Base-by-base conservation (phyloP, 116 monocot genomes). In the Iris pallida region DNA sequence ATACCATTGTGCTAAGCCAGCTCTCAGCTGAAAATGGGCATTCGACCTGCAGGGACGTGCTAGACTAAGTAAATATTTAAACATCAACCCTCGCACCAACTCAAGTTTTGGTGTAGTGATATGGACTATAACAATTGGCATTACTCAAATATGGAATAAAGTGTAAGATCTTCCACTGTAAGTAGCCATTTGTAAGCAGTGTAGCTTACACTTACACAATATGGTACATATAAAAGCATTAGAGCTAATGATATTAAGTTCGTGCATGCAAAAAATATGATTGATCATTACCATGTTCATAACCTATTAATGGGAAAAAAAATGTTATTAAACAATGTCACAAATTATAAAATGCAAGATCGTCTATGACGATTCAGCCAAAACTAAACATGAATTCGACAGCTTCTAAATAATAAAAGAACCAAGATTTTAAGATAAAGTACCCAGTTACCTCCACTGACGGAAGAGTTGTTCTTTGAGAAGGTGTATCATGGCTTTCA, bases 381-480 rank as follows among this genome's bases (percentile, higher is more conserved):
- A 59, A 59, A n/a, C 12, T 18, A 13, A 56, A 30, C 30, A 30
- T 30, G 30, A 30, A 30, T 30, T 30, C 30, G 3, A 12, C 4
- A n/a, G 11, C 16, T 57, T 16, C 57, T 11, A 49, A 20, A 46
- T 5, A 54, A 67, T 6, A 18, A 70, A 40, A 49, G 9, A 47
- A 64, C 17, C 42, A 2, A 71, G 12, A 9, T 4, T 10, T 40
- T 0, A 51, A 12, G 30, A 10, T 51, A 17, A 17, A 63, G 63
- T 17, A 65, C 54, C 57, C 8, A 40, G 49, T 65, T 65, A 87
- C 97, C 82, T 97, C 83, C 61, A 85, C 68, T n/a, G 76, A 74
- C 16, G 66, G 17, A 65, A 79, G 59, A 68, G 65, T 41, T 62
- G 63, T 52, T 62, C 77, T 82, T 42, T 79, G 78, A 44, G 74